These are phyloP conservation scores for Kalmusia sp. DNA, from an alignment of 2,329 filamentous ascomycete species.

Conservation along the genomic window DNA sequence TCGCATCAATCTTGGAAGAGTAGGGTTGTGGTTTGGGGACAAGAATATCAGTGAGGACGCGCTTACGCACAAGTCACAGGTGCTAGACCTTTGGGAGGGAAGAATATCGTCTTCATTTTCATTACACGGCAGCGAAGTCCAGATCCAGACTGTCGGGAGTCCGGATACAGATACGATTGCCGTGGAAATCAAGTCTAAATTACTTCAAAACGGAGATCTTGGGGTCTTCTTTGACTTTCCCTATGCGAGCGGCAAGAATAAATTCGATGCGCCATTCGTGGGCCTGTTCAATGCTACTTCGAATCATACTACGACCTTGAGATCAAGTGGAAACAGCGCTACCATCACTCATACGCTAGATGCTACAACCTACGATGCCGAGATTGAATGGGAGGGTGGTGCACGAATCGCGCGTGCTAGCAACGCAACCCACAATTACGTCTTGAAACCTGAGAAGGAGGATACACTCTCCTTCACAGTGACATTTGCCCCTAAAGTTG, in stretches of 20 bases:
- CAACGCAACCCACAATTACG: conserved; percentile 53
- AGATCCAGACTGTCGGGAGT: conserved; percentile 56
- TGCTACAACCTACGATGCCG: conserved; percentile 52
- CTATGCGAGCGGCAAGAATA: conserved; percentile 55
- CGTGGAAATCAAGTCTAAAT: conserved; percentile 51
- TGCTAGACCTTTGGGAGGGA: conserved; percentile 59
- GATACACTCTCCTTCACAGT: conserved; percentile 31
- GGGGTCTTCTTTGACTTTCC: conserved; percentile 63
- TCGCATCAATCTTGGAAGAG: conserved; percentile 57
- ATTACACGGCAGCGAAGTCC: conserved; percentile 48
- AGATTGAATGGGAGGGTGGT: conserved; percentile 48
- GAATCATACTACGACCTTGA: conserved; percentile 52
- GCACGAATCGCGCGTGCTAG: conserved; percentile 41
- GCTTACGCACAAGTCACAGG: conserved; percentile 51
- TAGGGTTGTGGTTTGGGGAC: conserved; percentile 56
- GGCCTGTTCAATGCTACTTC: conserved; percentile 58
- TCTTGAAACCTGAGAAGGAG: conserved; percentile 43
- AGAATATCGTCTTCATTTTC: conserved; percentile 54
- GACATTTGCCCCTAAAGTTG: conserved; percentile 31
- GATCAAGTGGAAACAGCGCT: conserved; percentile 36
- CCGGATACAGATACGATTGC: conserved; percentile 56
- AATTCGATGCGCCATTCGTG: conserved; percentile 63
- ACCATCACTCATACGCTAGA: conserved; percentile 55
- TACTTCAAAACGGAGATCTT: conserved; percentile 49
- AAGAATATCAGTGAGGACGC: conserved; percentile 50